Base-by-base conservation (phyloP, 163 green algal species). In the Prototheca stagnorum region DNA sequence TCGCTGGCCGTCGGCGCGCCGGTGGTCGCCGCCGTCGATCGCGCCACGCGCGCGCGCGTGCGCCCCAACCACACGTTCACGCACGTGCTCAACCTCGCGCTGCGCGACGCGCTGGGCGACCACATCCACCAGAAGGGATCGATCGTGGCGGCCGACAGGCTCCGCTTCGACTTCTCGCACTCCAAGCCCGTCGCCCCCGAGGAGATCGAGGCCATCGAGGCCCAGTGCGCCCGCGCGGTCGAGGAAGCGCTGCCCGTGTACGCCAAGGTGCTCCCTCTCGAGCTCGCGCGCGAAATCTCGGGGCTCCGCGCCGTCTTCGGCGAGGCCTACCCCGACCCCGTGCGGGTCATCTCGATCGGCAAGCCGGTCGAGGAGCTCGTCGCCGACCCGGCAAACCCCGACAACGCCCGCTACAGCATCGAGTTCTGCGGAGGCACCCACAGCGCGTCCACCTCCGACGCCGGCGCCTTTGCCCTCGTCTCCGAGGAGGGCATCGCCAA, bases 401-500 rank as follows among this genome's bases (percentile, higher is more conserved):
- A 53, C 52, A 93, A 92, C 64, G 28, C 50, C 15, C 51, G 54
- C 12, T 78, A 68, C 63, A 77, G 65, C 12, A 73, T 97, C 15
- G 90, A 98, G 67, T 98, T 98, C 55, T 98, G 90, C 65, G 90
- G 90, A 26, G 88, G 90, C 36, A 96, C 90, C 2, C 90, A 98
- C 66, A 65, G 97, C 43, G 47, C 31, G 35, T 88, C 88, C 70
- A 95, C 86, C 14, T 31, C 33, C 11, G 50, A 88, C 39, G 90
- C 90, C 3, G 54, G 60, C 16, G 70, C 72, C 0, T 98, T 98
- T 69, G 85, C 75, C 21, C 66, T 98, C 25, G 39, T 98, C n/a
- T 74, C 49, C 17, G 90, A 98, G 70, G 88, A 95, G 66, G 85
- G 80, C 56, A 92, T 95, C 37, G 83, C 87, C 52, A 96, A 97